Evolutionary conservation across 768 basidiomycete genomes (phyloP), one percentile per base, ranked within the genome.

Genomic region (Punctularia strigosozonata): DNA sequence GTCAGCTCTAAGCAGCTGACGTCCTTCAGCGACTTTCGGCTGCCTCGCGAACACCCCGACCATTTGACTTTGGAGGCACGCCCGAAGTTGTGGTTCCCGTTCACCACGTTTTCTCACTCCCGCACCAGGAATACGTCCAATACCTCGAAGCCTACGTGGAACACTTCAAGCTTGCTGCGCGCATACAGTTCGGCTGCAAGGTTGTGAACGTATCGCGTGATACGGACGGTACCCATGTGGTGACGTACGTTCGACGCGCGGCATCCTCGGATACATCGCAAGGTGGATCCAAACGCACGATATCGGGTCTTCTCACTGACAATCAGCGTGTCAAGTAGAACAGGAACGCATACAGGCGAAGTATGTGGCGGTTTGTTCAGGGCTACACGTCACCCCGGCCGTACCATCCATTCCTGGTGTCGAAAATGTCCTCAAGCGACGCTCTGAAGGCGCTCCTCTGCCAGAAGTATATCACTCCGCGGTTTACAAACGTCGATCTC

Each of bases 1-100:
- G 73, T 75, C n/a, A 71, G 67, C 12, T 69, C 69, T 10, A 76
- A 75, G 48, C 73, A 76, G 49, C 57, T 77, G 25, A 77, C 75
- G 4, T 63, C 64, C 41, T 77, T 76, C 54, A 71, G 69, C 22
- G 75, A 77, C 52, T 76, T 72, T 52, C 68, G 75, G 10, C 52
- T 73, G 21, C 66, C 72, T 8, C 43, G 61, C 8, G 52, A 55
- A 12, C 65, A 70, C 40, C 50, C 58, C 10, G 73, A 75, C 49
- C 71, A 75, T 46, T 49, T 71, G 18, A 64, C 64, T 2, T 47
- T 72, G 5, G 56, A 61, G 46, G 65, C 64, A 39, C 10, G 38
- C 15, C 4, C n/a, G n/a, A n/a, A n/a, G n/a, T n/a, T n/a, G n/a
- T n/a, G n/a, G 26, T 19, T 34, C 20, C n/a, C n/a, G 21, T 28